Evolutionary conservation across 2,329 filamentous ascomycete species (phyloP), one percentile per base, ranked within the genome.

Genomic region (Magnaporthales sp.): DNA sequence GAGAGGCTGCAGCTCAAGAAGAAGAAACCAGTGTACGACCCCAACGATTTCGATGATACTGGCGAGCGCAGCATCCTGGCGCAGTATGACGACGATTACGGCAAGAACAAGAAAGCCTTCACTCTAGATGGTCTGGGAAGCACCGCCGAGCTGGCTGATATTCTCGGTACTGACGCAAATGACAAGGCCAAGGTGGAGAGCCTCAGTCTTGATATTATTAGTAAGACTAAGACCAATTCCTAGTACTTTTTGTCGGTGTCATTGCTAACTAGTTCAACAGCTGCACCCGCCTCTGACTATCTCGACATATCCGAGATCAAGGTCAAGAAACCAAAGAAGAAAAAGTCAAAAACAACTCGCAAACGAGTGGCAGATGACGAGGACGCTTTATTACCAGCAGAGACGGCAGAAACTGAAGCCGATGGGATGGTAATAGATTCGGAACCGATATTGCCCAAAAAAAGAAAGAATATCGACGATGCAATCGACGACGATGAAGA

Each of bases 31-130:
- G 89, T 88, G 1, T 99, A 99, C 76, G 92, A 99, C 72, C 93
- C 94, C 0, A 89, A 92, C 68, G 88, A 89, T 67, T 81, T 89
- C 38, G 89, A 90, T 61, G 84, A 88, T 30, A 84, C 84, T 27
- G 89, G 85, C 13, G 81, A 89, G 67, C 84, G 84, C 22, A 84
- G 85, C 6, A 88, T 99, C 27, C 80, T 99, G 58, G 87, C 91
- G 15, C 94, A 99, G 72, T 99, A 99, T 74, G 95, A 98, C 72
- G 95, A 98, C 70, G 94, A 97, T 74, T 96, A 97, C 66, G 86
- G 90, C 46, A 97, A 96, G 78, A 95, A 96, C 79, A 81, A 84
- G 67, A 97, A 96, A 75, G 85, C 86, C 27, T 99, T 99, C 72
- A 97, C 91, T 0, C 81, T 99, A 19, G 92, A 96, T 75, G 89